These are phyloP conservation scores for Pestalotiopsis sp. DNA, from an alignment of 2,329 filamentous ascomycete genomes.

Conservation along the genomic window DNA sequence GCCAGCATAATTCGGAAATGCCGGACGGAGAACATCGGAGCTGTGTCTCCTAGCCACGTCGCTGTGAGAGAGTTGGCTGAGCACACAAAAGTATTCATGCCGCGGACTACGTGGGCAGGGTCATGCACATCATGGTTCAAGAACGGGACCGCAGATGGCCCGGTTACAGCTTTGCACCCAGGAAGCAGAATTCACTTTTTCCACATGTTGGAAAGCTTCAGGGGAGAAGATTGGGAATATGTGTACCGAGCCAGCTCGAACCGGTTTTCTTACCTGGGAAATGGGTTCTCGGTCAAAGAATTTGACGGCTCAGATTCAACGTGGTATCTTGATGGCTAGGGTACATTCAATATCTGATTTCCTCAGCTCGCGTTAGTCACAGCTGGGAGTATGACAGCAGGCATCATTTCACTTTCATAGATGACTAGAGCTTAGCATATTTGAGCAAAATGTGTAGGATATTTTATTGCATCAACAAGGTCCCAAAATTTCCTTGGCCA, in stretches of 20 bases:
- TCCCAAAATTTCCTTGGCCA: too few species aligned
- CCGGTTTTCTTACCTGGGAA: conserved; percentile 53
- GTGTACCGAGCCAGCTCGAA: conserved; percentile 43
- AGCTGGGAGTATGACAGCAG: too few species aligned
- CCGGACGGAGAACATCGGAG: conserved; percentile 51
- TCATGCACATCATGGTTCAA: conserved; percentile 56
- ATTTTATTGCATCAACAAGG: too few species aligned
- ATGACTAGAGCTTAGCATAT: too few species aligned
- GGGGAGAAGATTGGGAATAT: conserved; percentile 59
- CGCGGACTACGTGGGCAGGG: conserved; percentile 52
- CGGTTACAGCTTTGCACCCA: conserved; percentile 52
- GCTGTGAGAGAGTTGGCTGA: conserved; percentile 54
- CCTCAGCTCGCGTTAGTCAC: too few species aligned
- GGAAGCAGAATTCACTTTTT: conserved; percentile 55
- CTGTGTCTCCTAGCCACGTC: conserved; percentile 45
- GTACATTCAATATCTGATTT: too few species aligned
- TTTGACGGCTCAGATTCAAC: conserved; percentile 39
- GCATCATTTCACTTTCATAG: too few species aligned
- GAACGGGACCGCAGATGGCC: conserved; percentile 41
- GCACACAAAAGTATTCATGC: conserved; percentile 53
- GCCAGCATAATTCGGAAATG: conserved; percentile 49
- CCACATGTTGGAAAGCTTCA: conserved; percentile 52
- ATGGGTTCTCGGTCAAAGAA: conserved; percentile 54
- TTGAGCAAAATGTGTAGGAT: too few species aligned
- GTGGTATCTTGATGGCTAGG: conserved; percentile 42